Evolutionary conservation across 2,329 filamentous ascomycete genomes (phyloP), one percentile per base, ranked within the genome.

Genomic region (Onygena corvina): DNA sequence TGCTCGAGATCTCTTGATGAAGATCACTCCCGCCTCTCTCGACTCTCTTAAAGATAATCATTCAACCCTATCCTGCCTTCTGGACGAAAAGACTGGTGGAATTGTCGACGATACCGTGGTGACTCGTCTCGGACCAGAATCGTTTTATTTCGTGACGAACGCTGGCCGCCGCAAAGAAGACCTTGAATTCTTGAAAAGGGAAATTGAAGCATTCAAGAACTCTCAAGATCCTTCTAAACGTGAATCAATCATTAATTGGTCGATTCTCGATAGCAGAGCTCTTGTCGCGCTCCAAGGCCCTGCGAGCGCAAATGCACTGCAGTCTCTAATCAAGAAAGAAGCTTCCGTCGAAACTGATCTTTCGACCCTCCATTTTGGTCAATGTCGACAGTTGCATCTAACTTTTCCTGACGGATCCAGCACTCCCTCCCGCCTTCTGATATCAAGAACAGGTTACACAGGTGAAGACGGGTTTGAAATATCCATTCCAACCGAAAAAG

Each of bases 391-490:
- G 60, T 76, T 84, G 16, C 76, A 77, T 54, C 69, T 95, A 48
- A 77, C 74, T 54, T 71, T 86, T 9, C 62, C 67, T 11, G 68
- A 73, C 31, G 76, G 75, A 38, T 75, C 74, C 31, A 69, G 69
- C 53, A 67, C 67, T 18, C 58, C 73, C 53, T 59, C 74, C 53
- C 66, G 74, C 56, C 63, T 92, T 44, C 76, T 95, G 46, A 81
- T 95, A 61, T 89, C 82, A 63, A 80, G 92, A 53, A 92, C 84
- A 42, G 92, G 92, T 3, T 98, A 98, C 72, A 98, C 92, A 0
- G 92, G 92, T 52, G 92, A 98, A 71, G 92, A 98, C 66, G 92
- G 92, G 35, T 98, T 98, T 68, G 92, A 98, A 71, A 86, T 98
- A 61, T 92, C 86, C 34, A 84, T 95, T 59, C 79, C 83, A 1